Conservation (phyloP, 78 protist genomes). For the Anaeramoeba flamelloides region DNA sequence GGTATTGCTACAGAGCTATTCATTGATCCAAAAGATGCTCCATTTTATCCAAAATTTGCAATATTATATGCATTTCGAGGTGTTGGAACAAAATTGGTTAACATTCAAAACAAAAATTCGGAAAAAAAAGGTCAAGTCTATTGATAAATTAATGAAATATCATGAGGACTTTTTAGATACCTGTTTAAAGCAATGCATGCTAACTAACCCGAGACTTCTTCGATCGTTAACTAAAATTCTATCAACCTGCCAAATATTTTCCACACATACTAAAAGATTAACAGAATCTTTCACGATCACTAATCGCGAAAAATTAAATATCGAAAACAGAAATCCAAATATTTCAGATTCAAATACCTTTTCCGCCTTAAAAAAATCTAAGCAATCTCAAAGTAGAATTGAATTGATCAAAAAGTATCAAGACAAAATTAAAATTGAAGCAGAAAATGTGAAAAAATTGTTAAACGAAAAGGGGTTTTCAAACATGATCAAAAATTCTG, state of each 20-base stretch:
- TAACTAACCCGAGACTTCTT: conserved; percentile 28
- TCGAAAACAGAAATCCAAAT: too few species aligned
- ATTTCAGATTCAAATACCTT: too few species aligned
- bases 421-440: too few species aligned
- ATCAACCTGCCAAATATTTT: conserved; percentile 10
- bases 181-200: conserved; percentile 41
- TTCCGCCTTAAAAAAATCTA: too few species aligned
- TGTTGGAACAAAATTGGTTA: conserved; percentile 56
- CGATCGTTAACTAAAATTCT: conserved; percentile 3
- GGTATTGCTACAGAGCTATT: neutral
- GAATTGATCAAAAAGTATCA: too few species aligned
- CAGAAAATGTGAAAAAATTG: too few species aligned
- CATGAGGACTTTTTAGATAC: conserved; percentile 47
- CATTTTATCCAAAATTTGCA: conserved; percentile 51
- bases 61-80: conserved; percentile 54
- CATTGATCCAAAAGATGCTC: conserved; percentile 49
- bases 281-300: neutral
- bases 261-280: neutral
- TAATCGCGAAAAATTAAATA: too few species aligned
- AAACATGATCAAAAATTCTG: too few species aligned
- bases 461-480: too few species aligned
- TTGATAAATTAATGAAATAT: conserved; percentile 39
- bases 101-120: neutral
- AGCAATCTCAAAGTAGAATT: too few species aligned
- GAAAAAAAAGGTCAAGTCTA: conserved; percentile 13